phyloP scores from a whole-genome alignment of 768 basidiomycete genomes.

The Psilocybe cyanescens region DNA sequence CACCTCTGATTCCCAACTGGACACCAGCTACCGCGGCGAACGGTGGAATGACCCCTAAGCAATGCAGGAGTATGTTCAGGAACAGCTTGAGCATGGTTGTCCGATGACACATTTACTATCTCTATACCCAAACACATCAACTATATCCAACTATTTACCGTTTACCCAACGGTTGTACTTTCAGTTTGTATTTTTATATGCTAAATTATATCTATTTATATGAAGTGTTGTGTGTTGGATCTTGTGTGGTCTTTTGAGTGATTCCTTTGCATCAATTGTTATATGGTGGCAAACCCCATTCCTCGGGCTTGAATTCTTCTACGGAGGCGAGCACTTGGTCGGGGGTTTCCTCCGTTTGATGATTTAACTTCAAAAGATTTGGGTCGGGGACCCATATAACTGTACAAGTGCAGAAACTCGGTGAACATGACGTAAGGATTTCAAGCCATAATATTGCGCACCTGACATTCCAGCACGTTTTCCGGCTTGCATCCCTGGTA shows the following conservation, averaged over 20 bases:
- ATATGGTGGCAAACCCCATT: conserved; percentile 85
- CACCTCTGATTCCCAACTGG: conserved; percentile 28
- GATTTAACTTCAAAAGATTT: conserved; percentile 58
- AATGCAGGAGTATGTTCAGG: conserved; percentile 25
- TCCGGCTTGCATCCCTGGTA: conserved; percentile 78
- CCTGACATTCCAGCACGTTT: conserved; percentile 88
- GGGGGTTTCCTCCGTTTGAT: conserved; percentile 51
- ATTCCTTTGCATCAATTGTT: conserved; percentile 6
- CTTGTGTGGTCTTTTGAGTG: neutral
- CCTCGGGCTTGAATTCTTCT: conserved; percentile 76
- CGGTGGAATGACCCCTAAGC: conserved; percentile 8
- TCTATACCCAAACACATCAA: neutral
- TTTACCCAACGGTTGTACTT: neutral
- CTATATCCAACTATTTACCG: neutral
- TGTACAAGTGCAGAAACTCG: conserved; percentile 36
- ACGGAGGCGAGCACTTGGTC: conserved; percentile 66
- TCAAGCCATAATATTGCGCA: conserved; percentile 32
- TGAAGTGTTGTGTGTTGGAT: neutral
- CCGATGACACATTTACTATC: conserved; percentile 14
- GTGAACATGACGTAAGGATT: neutral
- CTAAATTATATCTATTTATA: neutral
- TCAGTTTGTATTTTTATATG: neutral
- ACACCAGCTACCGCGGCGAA: conserved; percentile 12
- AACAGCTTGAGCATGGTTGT: conserved; percentile 25
- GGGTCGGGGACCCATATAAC: conserved; percentile 88